Evolutionary conservation across 805 yeast genomes (phyloP), one percentile per base, ranked within the genome.

Genomic region (Schwanniomyces occidentalis): DNA sequence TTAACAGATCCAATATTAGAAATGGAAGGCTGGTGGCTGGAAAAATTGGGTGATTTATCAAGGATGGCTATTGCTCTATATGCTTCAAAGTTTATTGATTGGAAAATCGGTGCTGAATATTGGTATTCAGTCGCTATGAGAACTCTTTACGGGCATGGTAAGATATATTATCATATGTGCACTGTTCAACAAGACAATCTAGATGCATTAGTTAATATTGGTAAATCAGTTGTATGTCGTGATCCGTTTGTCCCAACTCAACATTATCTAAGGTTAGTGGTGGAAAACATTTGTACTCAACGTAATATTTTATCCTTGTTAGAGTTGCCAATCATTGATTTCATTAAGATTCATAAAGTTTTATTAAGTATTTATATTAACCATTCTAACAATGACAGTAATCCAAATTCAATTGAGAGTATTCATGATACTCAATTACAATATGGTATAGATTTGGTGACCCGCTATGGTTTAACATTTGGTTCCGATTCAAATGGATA

Each of bases 31-130:
- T 76, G 80, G 75, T 87, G 96, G 96, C 73, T 80, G 18, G 95
- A 87, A 56, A 83, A 88, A 51, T 61, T 87, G 33, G 96, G 95
- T 22, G 96, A 87, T 54, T 63, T 87, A 44, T 82, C 91, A 22
- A 65, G 95, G 52, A 85, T 87, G 89, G 91, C 95, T 8, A 85
- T 87, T 46, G 93, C 95, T 0, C 63, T 86, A 27, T 85, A 85
- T 49, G 82, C 89, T 6, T 81, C 89, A 2, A 75, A 83, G 32
- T 82, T 76, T 52, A 84, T 85, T 44, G 95, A 87, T 57, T 87
- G 96, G 96, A 84, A 85, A 54, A 58, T 80, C 13, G 75, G 87
- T 38, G 83, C 95, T 1, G 89, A 85, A 55, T 78, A 79, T 54
- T 87, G 96, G 96, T 87, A 87, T 51, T 69, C 77, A 16, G 69